These are phyloP conservation scores for Talaromyces amestolkiae DNA, from an alignment of 2,329 filamentous ascomycete species.

Conservation along the genomic window DNA sequence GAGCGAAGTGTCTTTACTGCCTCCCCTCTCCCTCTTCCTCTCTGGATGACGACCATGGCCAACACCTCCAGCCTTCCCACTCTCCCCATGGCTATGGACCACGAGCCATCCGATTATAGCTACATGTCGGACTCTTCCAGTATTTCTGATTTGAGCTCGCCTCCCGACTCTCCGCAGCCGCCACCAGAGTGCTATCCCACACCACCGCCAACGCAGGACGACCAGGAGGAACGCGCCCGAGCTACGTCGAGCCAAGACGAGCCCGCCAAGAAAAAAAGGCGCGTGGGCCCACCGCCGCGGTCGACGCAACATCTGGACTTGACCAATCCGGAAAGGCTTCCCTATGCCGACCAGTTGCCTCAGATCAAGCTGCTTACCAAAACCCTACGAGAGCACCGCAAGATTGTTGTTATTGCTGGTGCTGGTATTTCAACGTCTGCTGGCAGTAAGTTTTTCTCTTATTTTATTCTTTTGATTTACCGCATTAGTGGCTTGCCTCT, in stretches of 20 bases:
- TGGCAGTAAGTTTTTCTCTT: constrained; percentile 64
- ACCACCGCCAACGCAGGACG: constrained; percentile 44
- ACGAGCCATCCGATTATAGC: constrained; percentile 23
- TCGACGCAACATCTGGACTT: constrained; percentile 82
- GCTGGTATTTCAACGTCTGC: constrained; percentile 96
- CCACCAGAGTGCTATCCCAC: constrained; percentile 42
- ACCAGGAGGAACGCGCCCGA: constrained; percentile 30
- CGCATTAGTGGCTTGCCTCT: constrained; percentile 21
- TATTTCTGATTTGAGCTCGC: constrained; percentile 43
- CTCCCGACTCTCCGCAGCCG: constrained; percentile 38
- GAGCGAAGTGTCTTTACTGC: constrained; percentile 3
- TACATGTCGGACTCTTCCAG: constrained; percentile 32
- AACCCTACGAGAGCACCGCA: constrained; percentile 81
- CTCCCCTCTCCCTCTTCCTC: constrained; percentile 5
- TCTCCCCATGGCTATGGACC: constrained; percentile 5
- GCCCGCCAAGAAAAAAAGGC: constrained; percentile 73
- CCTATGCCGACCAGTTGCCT: constrained; percentile 52
- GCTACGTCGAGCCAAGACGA: constrained; percentile 54
- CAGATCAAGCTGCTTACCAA: constrained; percentile 70
- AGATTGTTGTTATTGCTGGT: constrained; percentile 94
- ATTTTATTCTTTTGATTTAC: background rate
- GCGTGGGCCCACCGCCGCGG: constrained; percentile 63
- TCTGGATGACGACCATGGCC: constrained; percentile 11
- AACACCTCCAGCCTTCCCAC: constrained; percentile 15
- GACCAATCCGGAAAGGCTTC: constrained; percentile 31